Evolutionary conservation across 2,329 filamentous ascomycete species (phyloP), one percentile per base, ranked within the genome.

Genomic region (Scedosporium boydii): DNA sequence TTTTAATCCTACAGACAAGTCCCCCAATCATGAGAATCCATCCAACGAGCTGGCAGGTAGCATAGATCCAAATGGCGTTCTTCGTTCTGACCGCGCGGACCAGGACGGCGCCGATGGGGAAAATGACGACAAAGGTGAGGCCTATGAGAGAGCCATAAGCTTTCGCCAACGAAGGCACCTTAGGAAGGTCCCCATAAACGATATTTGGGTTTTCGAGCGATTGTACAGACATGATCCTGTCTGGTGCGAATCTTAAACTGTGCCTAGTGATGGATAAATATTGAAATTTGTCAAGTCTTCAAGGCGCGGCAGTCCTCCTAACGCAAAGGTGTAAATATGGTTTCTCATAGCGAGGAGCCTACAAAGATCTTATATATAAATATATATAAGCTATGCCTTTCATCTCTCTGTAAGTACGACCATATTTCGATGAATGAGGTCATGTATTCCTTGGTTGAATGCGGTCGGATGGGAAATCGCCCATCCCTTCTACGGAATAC

Each of bases 101-200:
- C 44, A 86, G 69, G 3, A 84, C 73, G 7, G 85, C 78, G 4
- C 85, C 86, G 2, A 87, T 66, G 1, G 86, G 86, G 65, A 85
- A 87, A 18, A 86, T 72, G 10, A 82, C 68, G 3, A 82, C 78
- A 66, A 87, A 85, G 16, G 82, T 80, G 57, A 87, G 69, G 26
- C 79, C 79, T 83, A 87, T 85, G 68, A 88, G 73, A 65, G 85
- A 76, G 58, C 84, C 86, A 65, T 87, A 85, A n/a, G 60, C 26
- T 27, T 42, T 62, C 3, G 60, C 55, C 12, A 62, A 26, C 23
- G 38, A 16, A 10, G 60, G 60, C 6, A 62, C 27, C 18, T 58
- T 58, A 0, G 34, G 41, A 14, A 62, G 42, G 34, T 62, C 34
- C 9, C 29, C 60, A 18, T 42, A 62, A 14, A 44, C 48, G 53